Conservation (phyloP, 352 stramenopile genomes). For the Globisporangium megalacanthum region DNA sequence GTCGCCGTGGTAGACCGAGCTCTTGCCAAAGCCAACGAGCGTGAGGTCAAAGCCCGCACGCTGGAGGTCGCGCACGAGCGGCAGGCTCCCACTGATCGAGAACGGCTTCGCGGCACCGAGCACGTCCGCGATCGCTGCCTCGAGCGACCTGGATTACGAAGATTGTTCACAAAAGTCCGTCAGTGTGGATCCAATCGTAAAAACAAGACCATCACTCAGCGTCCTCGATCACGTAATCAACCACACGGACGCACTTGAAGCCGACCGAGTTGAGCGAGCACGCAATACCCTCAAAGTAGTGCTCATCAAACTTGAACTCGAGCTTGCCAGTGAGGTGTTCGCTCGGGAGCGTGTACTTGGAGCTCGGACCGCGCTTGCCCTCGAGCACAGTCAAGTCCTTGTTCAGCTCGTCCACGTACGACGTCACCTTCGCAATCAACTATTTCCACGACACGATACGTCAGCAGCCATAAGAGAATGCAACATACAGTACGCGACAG, state of each 20-base stretch:
- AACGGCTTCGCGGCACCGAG: constrained; percentile 84
- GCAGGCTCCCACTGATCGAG: constrained; percentile 86
- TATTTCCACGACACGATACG: constrained; percentile 15
- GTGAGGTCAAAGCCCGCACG: constrained; percentile 70
- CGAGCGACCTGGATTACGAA: constrained; percentile 30
- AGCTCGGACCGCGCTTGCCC: constrained; percentile 79
- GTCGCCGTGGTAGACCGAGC: constrained; percentile 87
- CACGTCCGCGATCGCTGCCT: constrained; percentile 70
- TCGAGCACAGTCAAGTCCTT: constrained; percentile 75
- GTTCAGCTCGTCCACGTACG: constrained; percentile 88
- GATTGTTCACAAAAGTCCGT: no score
- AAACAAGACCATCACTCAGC: neutral
- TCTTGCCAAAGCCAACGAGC: constrained; percentile 76
- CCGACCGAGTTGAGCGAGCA: constrained; percentile 88
- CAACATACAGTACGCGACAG: constrained; percentile 1
- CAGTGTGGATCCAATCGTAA: constrained; percentile 14
- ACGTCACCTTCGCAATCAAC: constrained; percentile 66
- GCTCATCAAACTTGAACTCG: constrained; percentile 81
- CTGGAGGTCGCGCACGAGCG: constrained; percentile 73
- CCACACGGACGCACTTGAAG: constrained; percentile 42
- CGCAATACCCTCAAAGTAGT: constrained; percentile 89
- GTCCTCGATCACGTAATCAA: neutral
- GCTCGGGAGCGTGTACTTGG: constrained; percentile 86
- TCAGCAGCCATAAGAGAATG: neutral
- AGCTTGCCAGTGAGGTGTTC: constrained; percentile 81